Evolutionary conservation across 176 grass and related monocot genomes (phyloP).

Genomic region (Carex cristatella): DNA sequence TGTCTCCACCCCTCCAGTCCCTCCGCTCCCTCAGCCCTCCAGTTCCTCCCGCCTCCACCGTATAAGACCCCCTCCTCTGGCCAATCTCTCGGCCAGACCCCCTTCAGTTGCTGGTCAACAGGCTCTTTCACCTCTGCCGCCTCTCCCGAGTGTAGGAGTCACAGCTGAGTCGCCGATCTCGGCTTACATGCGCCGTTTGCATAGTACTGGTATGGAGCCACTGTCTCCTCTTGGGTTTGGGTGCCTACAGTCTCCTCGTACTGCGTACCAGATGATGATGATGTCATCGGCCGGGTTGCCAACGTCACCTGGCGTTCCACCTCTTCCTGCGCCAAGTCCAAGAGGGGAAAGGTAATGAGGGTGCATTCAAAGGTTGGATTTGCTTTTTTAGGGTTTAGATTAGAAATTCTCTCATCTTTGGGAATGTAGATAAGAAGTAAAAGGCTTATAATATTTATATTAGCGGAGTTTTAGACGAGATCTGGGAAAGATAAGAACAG

Average conservation of each 20-base stretch:
- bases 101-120: neutral
- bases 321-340: slow-evolving; percentile 60
- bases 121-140: slow-evolving; percentile 65
- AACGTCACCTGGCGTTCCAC: slow-evolving; percentile 57
- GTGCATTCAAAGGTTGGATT: neutral
- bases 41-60: slow-evolving; percentile 13
- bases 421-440: slow-evolving; percentile 24
- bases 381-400: slow-evolving; percentile 16
- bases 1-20: slow-evolving; percentile 5
- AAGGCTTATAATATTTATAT: slow-evolving; percentile 24
- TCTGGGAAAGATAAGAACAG: slow-evolving; percentile 21
- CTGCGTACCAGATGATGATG: slow-evolving; percentile 48
- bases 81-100: slow-evolving; percentile 26
- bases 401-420: slow-evolving; percentile 17
- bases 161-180: slow-evolving; percentile 93
- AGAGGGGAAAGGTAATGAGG: slow-evolving; percentile 14
- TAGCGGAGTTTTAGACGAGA: slow-evolving; percentile 9
- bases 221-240: slow-evolving; percentile 72
- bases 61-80: slow-evolving; percentile 36
- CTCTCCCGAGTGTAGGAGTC: slow-evolving; percentile 61
- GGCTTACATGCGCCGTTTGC: slow-evolving; percentile 88
- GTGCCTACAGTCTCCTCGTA: slow-evolving; percentile 67
- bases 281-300: slow-evolving; percentile 35
- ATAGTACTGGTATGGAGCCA: slow-evolving; percentile 33
- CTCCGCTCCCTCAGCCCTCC: slow-evolving; percentile 27